These are phyloP conservation scores for Cadophora gregata DNA, from an alignment of 2,329 filamentous ascomycete species.

Conservation along the genomic window DNA sequence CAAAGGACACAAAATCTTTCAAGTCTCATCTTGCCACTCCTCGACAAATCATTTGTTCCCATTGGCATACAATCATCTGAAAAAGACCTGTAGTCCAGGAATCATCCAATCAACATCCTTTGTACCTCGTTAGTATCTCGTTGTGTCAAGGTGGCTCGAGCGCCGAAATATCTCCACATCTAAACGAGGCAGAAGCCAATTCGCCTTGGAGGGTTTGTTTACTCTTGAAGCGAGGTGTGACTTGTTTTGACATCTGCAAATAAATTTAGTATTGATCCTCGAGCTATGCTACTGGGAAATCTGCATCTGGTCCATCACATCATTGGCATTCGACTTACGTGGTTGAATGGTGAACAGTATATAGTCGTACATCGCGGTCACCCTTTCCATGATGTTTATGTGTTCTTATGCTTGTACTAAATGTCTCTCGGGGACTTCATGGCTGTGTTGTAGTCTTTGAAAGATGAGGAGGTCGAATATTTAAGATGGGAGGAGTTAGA, in stretches of 20 bases:
- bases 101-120: no score
- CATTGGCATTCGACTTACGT: background rate
- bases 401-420: background rate
- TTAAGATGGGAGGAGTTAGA: no score
- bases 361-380: background rate
- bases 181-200: background rate
- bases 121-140: background rate
- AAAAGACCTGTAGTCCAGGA: background rate
- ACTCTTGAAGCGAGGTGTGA: conserved; percentile 10
- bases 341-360: background rate
- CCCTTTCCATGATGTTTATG: background rate
- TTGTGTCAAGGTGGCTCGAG: background rate
- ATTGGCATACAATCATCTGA: background rate
- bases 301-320: background rate
- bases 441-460: background rate
- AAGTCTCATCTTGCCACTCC: background rate
- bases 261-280: background rate
- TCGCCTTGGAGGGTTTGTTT: background rate
- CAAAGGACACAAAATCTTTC: background rate
- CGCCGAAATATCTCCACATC: background rate
- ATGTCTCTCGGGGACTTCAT: background rate
- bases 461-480: background rate
- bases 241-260: background rate
- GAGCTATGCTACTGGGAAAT: background rate
- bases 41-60: background rate